phyloP scores from a whole-genome alignment of 163 green algal species.

The Scenedesmus sp. region DNA sequence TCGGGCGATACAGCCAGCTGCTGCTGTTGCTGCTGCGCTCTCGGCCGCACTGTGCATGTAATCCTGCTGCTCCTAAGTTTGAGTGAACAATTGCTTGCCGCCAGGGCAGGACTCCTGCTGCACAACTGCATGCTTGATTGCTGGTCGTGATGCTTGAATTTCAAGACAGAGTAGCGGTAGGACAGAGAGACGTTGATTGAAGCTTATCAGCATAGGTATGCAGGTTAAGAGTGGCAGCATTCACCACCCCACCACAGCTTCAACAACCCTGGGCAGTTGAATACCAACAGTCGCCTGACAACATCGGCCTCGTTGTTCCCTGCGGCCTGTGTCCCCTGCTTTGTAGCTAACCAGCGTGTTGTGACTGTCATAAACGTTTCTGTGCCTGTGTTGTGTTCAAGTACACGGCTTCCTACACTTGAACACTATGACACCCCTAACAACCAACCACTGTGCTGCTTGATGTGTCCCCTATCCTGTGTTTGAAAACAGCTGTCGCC shows the following conservation, averaged over 20 bases:
- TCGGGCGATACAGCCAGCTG: background rate
- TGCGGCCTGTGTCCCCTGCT: background rate
- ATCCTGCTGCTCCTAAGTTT: background rate
- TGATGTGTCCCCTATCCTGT: background rate
- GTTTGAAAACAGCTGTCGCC: background rate
- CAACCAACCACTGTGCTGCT: background rate
- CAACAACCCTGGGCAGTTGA: conserved; percentile 8
- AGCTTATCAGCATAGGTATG: too few species aligned
- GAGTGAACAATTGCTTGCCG: background rate
- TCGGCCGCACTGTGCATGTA: background rate
- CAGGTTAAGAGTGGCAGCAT: too few species aligned
- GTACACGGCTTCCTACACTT: too few species aligned
- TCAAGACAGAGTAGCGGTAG: background rate
- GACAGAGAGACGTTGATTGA: too few species aligned
- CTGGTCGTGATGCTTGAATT: background rate
- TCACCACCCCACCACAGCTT: background rate
- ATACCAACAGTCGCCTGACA: background rate
- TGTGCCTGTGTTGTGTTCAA: too few species aligned
- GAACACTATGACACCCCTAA: background rate
- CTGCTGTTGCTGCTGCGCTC: conserved; percentile 39
- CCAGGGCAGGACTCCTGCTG: background rate
- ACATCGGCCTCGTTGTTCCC: background rate
- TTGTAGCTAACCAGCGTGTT: too few species aligned
- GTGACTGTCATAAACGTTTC: too few species aligned
- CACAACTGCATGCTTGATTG: background rate